Evolutionary conservation across 1,284 basidiomycete genomes (phyloP), one percentile per base, ranked within the genome.

Genomic region (Inonotus obliquus): DNA sequence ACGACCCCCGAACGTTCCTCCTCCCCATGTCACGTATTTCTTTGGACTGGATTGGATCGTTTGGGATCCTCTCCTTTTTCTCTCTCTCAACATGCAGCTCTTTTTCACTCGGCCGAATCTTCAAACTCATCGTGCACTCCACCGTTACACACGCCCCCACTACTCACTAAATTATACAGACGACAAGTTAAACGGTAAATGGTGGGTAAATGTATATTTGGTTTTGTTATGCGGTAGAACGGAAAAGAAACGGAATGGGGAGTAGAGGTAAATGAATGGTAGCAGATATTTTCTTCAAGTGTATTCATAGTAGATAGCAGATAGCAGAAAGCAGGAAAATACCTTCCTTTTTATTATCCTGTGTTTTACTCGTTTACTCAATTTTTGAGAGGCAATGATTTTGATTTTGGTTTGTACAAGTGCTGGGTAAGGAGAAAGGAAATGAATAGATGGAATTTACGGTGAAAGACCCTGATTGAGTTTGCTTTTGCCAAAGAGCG

Each of bases 281-380:
- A n/a, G 32, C 37, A 35, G 47, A 23, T 38, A n/a, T 19, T 37
- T 48, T 49, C 32, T 49, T 48, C n/a, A n/a, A 47, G 19, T 57
- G 55, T 57, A 57, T 58, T 58, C 45, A 51, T 58, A 58, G 56
- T 45, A n/a, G n/a, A n/a, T n/a, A n/a, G n/a, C n/a, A n/a, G n/a
- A 27, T 13, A 21, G 11, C 17, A 44, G 41, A 44, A 44, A 39
- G 38, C 17, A 6, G n/a, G 19, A 44, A 6, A 44, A 44, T 21
- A 13, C n/a, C 41, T n/a, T 44, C 17, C n/a, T 5, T 21, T 17
- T 44, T 21, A 2, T 5, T n/a, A n/a, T 0, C 19, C 7, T 3
- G n/a, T n/a, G n/a, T n/a, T n/a, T n/a, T n/a, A n/a, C n/a, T n/a
- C n/a, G n/a, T n/a, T n/a, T n/a, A n/a, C n/a, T n/a, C n/a, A n/a